Percentiles rank a stretch among this genome's conserved stretches.
Conservation (phyloP, 2,329 filamentous ascomycete species). For the Apiospora malaysiana region DNA sequence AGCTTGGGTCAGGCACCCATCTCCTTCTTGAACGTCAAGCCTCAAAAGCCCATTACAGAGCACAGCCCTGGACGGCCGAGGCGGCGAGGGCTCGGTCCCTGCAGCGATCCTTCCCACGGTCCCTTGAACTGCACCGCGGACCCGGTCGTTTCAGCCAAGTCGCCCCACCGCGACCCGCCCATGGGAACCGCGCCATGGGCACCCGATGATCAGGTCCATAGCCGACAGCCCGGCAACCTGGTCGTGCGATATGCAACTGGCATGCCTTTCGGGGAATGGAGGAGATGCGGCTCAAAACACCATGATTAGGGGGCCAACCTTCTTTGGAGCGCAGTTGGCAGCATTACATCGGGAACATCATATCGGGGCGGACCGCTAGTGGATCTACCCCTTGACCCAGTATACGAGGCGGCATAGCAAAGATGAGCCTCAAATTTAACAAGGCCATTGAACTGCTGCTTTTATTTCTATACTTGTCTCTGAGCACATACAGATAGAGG, state of each 20-base stretch:
- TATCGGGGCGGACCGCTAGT: constrained; percentile 1
- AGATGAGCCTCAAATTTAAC: no score
- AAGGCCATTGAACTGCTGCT: no score
- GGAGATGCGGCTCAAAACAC: background rate
- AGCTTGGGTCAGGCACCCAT: no score
- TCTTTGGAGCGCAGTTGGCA: background rate
- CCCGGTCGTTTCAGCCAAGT: background rate
- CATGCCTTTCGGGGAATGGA: background rate
- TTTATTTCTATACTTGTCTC: no score
- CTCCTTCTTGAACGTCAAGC: no score
- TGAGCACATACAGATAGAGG: no score
- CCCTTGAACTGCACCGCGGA: background rate
- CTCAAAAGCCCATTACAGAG: no score
- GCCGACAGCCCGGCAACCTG: background rate
- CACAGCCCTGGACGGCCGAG: no score
- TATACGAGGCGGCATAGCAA: background rate
- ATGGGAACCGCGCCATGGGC: background rate
- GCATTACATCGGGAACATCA: background rate
- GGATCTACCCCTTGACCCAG: background rate
- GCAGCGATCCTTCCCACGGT: background rate
- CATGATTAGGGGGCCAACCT: background rate
- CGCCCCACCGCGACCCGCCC: background rate
- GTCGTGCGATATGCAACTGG: background rate
- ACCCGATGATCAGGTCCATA: background rate
- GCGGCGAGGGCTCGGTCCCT: background rate